phyloP scores from a whole-genome alignment of 2,329 filamentous ascomycete species.

The Exophiala spinifera region DNA sequence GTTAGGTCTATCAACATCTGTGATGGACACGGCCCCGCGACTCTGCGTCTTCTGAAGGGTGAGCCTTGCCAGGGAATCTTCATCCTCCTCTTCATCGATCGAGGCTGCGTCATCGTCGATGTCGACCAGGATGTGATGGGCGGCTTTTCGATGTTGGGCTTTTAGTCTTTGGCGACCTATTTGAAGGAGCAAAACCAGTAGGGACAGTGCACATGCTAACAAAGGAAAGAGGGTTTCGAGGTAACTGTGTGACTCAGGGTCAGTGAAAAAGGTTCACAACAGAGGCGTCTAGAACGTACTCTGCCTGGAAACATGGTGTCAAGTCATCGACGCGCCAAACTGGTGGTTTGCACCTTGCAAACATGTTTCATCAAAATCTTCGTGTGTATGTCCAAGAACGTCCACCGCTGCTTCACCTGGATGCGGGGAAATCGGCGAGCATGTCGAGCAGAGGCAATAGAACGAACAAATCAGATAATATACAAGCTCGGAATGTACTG shows the following conservation, averaged over 20 bases:
- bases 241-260: slow-evolving; percentile 54
- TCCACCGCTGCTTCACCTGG: slow-evolving; percentile 12
- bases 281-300: slow-evolving; percentile 38
- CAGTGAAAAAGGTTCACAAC: not conserved
- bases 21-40: slow-evolving; percentile 48
- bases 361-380: slow-evolving; percentile 41
- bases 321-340: slow-evolving; percentile 63
- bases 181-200: slow-evolving; percentile 43
- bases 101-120: slow-evolving; percentile 50
- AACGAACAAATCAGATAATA: not conserved
- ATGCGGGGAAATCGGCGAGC: slow-evolving; percentile 8
- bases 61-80: slow-evolving; percentile 49
- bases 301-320: slow-evolving; percentile 58
- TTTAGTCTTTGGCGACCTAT: not conserved
- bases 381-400: not conserved
- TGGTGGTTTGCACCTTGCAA: slow-evolving; percentile 55
- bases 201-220: slow-evolving; percentile 65
- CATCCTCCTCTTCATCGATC: slow-evolving; percentile 50
- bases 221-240: slow-evolving; percentile 78
- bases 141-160: not conserved
- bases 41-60: slow-evolving; percentile 56
- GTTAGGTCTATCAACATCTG: slow-evolving; percentile 72
- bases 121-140: slow-evolving; percentile 37
- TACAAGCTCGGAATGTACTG: not conserved
- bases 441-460: slow-evolving; percentile 5